Evolutionary conservation across 306 rosid genomes (phyloP), one percentile per base, ranked within the genome.

Genomic region (Ziziphus jujuba): DNA sequence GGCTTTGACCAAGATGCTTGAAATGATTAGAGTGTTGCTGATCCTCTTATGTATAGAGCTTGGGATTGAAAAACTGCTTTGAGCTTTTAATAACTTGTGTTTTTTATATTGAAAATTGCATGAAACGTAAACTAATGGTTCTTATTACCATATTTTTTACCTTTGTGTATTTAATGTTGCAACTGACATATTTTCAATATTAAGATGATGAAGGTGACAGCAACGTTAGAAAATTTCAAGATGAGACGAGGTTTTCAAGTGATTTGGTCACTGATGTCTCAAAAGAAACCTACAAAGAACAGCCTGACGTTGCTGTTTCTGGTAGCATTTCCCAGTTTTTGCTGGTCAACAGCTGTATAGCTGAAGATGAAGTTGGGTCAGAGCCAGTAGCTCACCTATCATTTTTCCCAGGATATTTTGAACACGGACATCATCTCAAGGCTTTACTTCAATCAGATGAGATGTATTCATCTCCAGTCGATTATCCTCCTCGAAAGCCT

Each of bases 401-500:
- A 60, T 75, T 79, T 20, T 75, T 75, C 48, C 77, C 79, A 13
- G 83, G 74, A 64, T 65, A 53, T 50, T 74, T 79, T 54, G 70
- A 72, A 51, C 61, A 53, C 35, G 67, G 43, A 52, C 31, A 75
- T 65, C 77, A 40, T 19, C 33, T 61, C 35, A 70, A 56, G 62
- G 62, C 62, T 69, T 55, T 69, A 21, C 54, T 65, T 61, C 73
- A 66, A 25, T 64, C 79, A 9, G 67, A 78, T 17, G 64, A 69
- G 34, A 53, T 52, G 53, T 31, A 43, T 59, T 67, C 62, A 45
- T 60, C 84, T 62, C 59, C 49, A 34, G 68, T 61, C 19, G 69
- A 61, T 60, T 55, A 52, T 70, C 73, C 77, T 70, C 59, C 66
- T 56, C 70, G 9, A 61, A 60, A 66, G 57, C 65, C 33, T 12